Conservation (phyloP, 768 basidiomycete species). For the Boletus vermiculosoides region DNA sequence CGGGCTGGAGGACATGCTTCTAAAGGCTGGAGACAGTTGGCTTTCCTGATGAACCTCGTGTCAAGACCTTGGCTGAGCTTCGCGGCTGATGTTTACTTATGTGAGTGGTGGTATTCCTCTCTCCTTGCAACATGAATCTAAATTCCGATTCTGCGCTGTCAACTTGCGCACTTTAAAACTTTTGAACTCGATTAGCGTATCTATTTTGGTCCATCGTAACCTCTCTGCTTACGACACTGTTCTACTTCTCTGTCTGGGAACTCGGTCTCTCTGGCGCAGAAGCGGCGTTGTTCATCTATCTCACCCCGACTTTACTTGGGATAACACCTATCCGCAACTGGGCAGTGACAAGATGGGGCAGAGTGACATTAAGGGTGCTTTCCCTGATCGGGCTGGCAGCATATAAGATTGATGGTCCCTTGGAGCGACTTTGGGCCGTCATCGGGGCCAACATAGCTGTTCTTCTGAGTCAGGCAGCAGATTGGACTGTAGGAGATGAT, state of each 20-base stretch:
- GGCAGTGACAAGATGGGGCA: constrained; percentile 48
- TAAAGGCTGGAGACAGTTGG: neutral
- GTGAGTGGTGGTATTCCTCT: constrained; percentile 35
- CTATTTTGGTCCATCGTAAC: constrained; percentile 85
- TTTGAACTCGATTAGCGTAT: constrained; percentile 48
- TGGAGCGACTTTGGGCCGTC: constrained; percentile 56
- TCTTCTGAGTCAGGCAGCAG: constrained; percentile 49
- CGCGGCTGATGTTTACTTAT: constrained; percentile 51
- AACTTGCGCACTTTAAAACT: neutral
- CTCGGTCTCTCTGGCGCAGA: constrained; percentile 84
- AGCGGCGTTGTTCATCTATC: constrained; percentile 64
- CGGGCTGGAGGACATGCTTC: neutral
- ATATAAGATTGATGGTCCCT: constrained; percentile 49
- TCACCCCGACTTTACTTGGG: constrained; percentile 66
- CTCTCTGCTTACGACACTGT: constrained; percentile 71
- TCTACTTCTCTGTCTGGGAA: constrained; percentile 93
- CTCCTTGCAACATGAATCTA: neutral
- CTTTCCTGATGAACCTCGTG: neutral
- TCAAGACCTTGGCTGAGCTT: constrained; percentile 33
- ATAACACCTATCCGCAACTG: constrained; percentile 44
- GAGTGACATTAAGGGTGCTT: constrained; percentile 46
- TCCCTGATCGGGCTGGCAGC: constrained; percentile 54
- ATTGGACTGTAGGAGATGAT: constrained; percentile 48
- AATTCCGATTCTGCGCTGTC: neutral
- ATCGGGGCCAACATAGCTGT: constrained; percentile 50